Percentiles rank a stretch among this genome's conserved stretches.
These are phyloP conservation scores for Camellia oleifera DNA, from an alignment of 179 eudicot species.

Conservation along the genomic window DNA sequence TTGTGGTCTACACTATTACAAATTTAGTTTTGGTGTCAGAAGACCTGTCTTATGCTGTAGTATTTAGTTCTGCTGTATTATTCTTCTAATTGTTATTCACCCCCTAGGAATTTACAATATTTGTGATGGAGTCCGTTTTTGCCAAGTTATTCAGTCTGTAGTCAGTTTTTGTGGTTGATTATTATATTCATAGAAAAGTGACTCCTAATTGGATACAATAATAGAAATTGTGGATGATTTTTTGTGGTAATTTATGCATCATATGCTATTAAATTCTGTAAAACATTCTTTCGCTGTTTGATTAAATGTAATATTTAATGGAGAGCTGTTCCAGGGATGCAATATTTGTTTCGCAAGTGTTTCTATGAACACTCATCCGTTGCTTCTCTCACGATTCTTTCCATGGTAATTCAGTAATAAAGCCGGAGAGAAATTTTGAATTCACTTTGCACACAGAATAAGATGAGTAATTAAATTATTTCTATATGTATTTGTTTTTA, in stretches of 20 bases:
- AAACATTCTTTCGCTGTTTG: not conserved
- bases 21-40: not conserved
- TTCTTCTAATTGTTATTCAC: not conserved
- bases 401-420: no score
- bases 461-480: no score
- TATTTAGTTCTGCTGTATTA: not conserved
- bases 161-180: not conserved
- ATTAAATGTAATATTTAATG: not conserved
- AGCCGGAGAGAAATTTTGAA: no score
- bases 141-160: not conserved
- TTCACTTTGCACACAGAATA: no score
- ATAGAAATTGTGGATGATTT: not conserved
- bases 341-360: no score
- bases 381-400: no score
- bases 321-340: no score
- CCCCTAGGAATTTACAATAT: not conserved
- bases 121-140: not conserved
- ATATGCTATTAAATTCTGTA: not conserved
- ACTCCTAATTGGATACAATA: not conserved
- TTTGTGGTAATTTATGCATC: not conserved
- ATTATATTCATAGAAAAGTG: no score
- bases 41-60: not conserved
- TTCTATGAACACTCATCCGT: no score
- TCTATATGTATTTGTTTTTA: no score
- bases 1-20: not conserved